Evolutionary conservation across 768 basidiomycete species (phyloP).

Genomic region (Xanthoconium purpureum): DNA sequence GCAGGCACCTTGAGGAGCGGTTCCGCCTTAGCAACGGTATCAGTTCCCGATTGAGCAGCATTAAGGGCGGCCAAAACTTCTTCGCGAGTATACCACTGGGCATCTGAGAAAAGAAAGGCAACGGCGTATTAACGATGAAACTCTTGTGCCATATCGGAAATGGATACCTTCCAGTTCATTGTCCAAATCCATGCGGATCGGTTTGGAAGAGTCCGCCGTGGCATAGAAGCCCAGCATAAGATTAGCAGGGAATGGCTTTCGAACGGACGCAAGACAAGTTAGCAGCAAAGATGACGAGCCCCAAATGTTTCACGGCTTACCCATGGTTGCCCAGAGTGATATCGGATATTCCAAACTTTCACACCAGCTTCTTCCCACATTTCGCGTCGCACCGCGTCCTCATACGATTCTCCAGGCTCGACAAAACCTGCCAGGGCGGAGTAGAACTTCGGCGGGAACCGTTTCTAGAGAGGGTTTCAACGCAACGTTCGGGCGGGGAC

Average conservation of each 20-base stretch:
- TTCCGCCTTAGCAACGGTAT: constrained; percentile 32
- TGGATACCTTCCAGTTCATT: constrained; percentile 84
- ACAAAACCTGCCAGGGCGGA: constrained; percentile 92
- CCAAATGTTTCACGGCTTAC: constrained; percentile 37
- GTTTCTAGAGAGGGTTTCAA: constrained; percentile 41
- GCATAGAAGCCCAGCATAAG: constrained; percentile 92
- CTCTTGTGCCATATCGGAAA: not conserved
- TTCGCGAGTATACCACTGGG: constrained; percentile 80
- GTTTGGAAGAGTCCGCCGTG: constrained; percentile 65
- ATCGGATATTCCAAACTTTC: constrained; percentile 76
- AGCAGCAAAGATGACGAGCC: not conserved
- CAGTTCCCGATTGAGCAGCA: constrained; percentile 13
- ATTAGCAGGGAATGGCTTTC: constrained; percentile 84
- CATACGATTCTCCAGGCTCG: constrained; percentile 91
- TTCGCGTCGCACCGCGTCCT: constrained; percentile 89
- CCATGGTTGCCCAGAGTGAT: constrained; percentile 88
- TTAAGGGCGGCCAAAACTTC: constrained; percentile 63
- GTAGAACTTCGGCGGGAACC: constrained; percentile 70
- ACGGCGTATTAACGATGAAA: not conserved
- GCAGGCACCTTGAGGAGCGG: constrained; percentile 75
- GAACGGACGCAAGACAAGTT: not conserved
- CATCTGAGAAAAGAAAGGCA: constrained; percentile 51
- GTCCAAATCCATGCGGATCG: constrained; percentile 83
- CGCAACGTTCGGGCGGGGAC: not conserved
- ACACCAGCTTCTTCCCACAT: constrained; percentile 97